Percentiles rank a stretch among this genome's conserved stretches.
These are phyloP conservation scores for Pyrenochaeta sp. DNA, from an alignment of 2,329 filamentous ascomycete species.

Conservation along the genomic window DNA sequence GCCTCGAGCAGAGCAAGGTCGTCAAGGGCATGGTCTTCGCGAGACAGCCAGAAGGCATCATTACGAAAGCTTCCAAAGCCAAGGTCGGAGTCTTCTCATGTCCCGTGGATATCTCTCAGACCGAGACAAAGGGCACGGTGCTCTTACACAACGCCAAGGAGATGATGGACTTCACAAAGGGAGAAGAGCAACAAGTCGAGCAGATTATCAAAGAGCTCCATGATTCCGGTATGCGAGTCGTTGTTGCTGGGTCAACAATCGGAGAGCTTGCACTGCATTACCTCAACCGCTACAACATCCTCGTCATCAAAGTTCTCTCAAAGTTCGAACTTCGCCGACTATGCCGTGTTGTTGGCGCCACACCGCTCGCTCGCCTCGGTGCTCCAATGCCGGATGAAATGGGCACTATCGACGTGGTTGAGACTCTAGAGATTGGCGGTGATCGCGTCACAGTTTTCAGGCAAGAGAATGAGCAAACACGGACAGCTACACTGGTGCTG, in stretches of 20 bases:
- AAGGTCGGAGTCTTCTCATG: conserved; percentile 98
- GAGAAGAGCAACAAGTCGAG: conserved; percentile 93
- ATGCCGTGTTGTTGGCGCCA: conserved; percentile 95
- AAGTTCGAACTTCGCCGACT: conserved; percentile 96
- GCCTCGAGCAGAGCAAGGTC: conserved; percentile 90
- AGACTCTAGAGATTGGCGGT: conserved; percentile 96
- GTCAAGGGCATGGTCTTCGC: conserved; percentile 99
- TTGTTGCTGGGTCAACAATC: conserved; percentile 90
- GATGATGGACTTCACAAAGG: conserved; percentile 98
- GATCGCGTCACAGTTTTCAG: conserved; percentile 98
- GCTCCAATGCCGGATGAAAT: conserved; percentile 99
- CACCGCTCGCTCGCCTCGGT: conserved; percentile 91
- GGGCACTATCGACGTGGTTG: conserved; percentile 91
- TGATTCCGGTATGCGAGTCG: conserved; percentile 89
- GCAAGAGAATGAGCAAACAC: conserved; percentile 90
- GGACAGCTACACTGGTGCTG: conserved; percentile 92
- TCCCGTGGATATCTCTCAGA: conserved; percentile 93
- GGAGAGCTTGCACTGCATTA: conserved; percentile 97
- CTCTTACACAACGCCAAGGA: conserved; percentile 96
- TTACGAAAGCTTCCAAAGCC: conserved; percentile 91
- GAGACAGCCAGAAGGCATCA: conserved; percentile 84
- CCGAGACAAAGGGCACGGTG: conserved; percentile 98
- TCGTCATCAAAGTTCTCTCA: conserved; percentile 95
- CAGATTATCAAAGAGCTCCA: conserved; percentile 91
- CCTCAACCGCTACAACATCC: conserved; percentile 94